Percentiles rank a stretch among this genome's conserved stretches.
These are phyloP conservation scores for Ceratobasidium sp. DNA, from an alignment of 1,284 basidiomycete genomes.

Conservation along the genomic window DNA sequence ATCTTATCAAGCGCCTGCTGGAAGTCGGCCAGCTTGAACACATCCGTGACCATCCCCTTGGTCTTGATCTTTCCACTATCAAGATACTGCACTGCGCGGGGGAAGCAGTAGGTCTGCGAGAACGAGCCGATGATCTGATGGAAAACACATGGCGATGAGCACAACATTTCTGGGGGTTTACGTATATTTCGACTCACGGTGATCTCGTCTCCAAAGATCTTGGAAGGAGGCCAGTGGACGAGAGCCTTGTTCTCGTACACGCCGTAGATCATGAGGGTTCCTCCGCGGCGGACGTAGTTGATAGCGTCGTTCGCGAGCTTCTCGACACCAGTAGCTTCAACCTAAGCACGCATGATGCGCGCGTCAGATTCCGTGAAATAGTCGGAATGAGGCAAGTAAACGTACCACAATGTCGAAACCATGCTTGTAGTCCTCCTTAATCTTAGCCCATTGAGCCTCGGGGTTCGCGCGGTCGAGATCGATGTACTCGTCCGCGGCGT, in stretches of 20 bases:
- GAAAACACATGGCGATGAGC: constrained; percentile 4
- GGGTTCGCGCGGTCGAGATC: constrained; percentile 81
- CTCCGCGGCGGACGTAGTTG: constrained; percentile 84
- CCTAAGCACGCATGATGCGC: constrained; percentile 51
- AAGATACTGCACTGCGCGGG: constrained; percentile 86
- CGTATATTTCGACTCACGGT: constrained; percentile 59
- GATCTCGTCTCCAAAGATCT: constrained; percentile 89
- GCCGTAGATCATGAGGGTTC: constrained; percentile 70
- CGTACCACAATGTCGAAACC: constrained; percentile 86
- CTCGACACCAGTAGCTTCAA: constrained; percentile 87
- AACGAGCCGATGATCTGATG: constrained; percentile 84
- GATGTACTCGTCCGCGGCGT: constrained; percentile 82
- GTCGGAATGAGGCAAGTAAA: background rate
- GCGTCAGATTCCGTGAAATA: background rate
- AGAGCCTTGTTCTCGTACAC: constrained; percentile 74
- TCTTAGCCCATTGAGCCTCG: constrained; percentile 78
- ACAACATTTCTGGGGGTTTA: background rate
- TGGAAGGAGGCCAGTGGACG: constrained; percentile 84
- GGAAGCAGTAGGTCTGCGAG: constrained; percentile 87
- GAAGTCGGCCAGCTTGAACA: constrained; percentile 80
- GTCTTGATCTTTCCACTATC: constrained; percentile 84
- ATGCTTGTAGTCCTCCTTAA: constrained; percentile 82
- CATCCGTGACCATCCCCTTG: constrained; percentile 85
- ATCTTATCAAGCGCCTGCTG: constrained; percentile 86
- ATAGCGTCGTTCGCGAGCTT: constrained; percentile 82